phyloP scores from a whole-genome alignment of 2,329 filamentous ascomycete genomes.

The Cercospora canescens region DNA sequence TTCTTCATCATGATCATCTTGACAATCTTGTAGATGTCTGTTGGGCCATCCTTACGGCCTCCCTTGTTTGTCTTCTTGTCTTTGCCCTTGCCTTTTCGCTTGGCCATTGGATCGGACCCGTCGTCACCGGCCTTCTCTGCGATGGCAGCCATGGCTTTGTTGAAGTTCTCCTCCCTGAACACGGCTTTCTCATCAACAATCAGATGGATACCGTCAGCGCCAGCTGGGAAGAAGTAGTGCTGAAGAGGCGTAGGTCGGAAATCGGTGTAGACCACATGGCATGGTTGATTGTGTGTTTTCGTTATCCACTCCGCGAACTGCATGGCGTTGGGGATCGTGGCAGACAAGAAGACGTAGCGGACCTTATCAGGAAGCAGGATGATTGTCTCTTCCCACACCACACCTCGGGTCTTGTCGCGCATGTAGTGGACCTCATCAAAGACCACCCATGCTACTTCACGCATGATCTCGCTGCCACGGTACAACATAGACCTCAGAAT shows the following conservation, averaged over 20 bases:
- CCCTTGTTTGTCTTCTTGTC: conserved; percentile 92
- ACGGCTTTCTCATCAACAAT: conserved; percentile 96
- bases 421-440: conserved; percentile 99
- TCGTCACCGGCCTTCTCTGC: conserved; percentile 86
- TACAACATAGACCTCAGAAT: conserved; percentile 99
- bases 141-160: conserved; percentile 89
- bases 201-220: conserved; percentile 88
- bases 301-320: conserved; percentile 99
- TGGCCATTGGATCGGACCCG: conserved; percentile 74
- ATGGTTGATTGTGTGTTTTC: conserved; percentile 95
- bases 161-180: conserved; percentile 97
- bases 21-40: conserved; percentile 96
- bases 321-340: conserved; percentile 97
- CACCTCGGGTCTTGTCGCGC: conserved; percentile 87
- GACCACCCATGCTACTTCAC: conserved; percentile 96
- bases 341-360: conserved; percentile 95
- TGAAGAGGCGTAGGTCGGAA: conserved; percentile 95
- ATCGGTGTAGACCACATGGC: conserved; percentile 98
- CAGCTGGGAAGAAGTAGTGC: conserved; percentile 95
- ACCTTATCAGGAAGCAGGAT: conserved; percentile 98
- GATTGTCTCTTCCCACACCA: conserved; percentile 99
- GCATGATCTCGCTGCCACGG: conserved; percentile 97
- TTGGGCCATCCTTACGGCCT: conserved; percentile 66
- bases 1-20: conserved; percentile 98
- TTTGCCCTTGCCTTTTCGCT: conserved; percentile 82